Evolutionary conservation across 257 asterid species (phyloP).

Genomic region (Lycium barbarum): DNA sequence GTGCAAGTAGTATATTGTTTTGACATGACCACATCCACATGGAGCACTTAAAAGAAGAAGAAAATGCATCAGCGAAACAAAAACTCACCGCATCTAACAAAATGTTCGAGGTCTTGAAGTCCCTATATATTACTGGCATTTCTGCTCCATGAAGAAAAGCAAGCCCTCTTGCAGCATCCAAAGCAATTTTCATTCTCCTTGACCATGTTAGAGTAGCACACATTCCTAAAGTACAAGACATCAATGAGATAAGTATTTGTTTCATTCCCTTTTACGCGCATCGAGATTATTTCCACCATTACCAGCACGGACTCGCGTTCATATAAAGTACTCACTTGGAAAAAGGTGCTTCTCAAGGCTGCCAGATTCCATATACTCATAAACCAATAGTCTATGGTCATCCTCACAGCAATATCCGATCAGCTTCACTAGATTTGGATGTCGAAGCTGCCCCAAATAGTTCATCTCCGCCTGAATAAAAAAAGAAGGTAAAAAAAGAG

Average conservation of each 20-base stretch:
- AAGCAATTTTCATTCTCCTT: conserved; percentile 78
- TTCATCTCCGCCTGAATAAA: conserved; percentile 89
- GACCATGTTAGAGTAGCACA: conserved; percentile 76
- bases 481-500: background rate
- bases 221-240: conserved; percentile 59
- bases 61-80: conserved; percentile 7
- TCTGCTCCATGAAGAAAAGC: conserved; percentile 96
- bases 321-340: conserved; percentile 58
- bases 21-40: no score
- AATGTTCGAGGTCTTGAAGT: conserved; percentile 89
- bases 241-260: background rate
- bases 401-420: conserved; percentile 93
- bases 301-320: background rate
- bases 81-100: conserved; percentile 81
- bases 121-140: conserved; percentile 87
- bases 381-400: conserved; percentile 80
- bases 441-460: conserved; percentile 84
- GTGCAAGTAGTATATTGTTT: background rate
- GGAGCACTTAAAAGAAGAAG: background rate
- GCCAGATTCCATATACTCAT: conserved; percentile 94
- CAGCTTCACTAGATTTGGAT: conserved; percentile 82
- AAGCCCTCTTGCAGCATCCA: conserved; percentile 95
- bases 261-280: background rate
- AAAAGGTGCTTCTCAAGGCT: conserved; percentile 90
- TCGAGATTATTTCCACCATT: background rate